phyloP scores from a whole-genome alignment of 2,329 filamentous ascomycete genomes.

The Cryphonectria radicalis region DNA sequence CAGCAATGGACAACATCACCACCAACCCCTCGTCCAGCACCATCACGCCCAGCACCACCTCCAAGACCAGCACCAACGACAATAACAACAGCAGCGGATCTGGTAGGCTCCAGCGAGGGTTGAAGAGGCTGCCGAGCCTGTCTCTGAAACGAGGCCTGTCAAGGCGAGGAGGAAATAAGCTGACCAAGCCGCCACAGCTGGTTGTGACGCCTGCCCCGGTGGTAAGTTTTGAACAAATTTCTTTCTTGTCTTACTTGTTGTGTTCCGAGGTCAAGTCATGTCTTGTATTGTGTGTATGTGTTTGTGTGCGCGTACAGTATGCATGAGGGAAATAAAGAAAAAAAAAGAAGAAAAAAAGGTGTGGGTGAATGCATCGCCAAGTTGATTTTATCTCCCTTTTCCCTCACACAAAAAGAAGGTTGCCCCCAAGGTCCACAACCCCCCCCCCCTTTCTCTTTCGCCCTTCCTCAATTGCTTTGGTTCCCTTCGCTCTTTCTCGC shows the following conservation, averaged over 20 bases:
- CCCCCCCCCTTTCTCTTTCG: too few species aligned
- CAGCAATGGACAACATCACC: not conserved
- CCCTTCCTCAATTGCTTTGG: not conserved
- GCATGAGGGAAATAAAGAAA: not conserved
- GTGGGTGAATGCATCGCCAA: not conserved
- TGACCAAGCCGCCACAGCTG: slow-evolving; percentile 16
- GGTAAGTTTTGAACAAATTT: slow-evolving; percentile 20
- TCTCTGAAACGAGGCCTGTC: slow-evolving; percentile 17
- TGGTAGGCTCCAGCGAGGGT: slow-evolving; percentile 9
- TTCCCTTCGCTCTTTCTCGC: not conserved
- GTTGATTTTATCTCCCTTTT: not conserved
- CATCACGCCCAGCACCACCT: not conserved
- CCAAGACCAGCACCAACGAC: not conserved
- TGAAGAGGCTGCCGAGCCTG: slow-evolving; percentile 17
- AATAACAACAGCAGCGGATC: not conserved
- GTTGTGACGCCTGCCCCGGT: slow-evolving; percentile 23
- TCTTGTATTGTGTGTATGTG: too few species aligned
- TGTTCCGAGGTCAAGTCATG: not conserved
- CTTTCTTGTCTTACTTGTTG: slow-evolving; percentile 4
- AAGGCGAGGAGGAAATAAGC: slow-evolving; percentile 17
- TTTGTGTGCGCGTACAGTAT: too few species aligned
- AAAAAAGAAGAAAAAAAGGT: not conserved
- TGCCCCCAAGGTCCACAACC: too few species aligned
- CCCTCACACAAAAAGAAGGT: not conserved
- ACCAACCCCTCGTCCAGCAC: not conserved